Base-by-base conservation (phyloP, 1,139 yeast genomes). In the Spathaspora sp. region DNA sequence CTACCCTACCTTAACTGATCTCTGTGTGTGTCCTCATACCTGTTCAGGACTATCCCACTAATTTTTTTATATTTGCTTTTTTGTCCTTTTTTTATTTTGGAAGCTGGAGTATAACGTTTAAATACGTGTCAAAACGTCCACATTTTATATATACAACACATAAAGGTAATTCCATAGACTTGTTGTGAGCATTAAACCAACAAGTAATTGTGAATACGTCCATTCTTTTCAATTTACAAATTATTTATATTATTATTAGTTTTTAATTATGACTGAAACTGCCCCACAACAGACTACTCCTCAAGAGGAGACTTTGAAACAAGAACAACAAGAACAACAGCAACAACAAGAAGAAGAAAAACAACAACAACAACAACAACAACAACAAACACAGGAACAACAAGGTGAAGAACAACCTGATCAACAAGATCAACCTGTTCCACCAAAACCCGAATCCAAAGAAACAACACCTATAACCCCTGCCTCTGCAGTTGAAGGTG, bases 401-500 rank as follows among this genome's bases (percentile, higher is more conserved):
- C 61, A 51, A 33, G 58, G 57, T 43, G 56, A 64, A 17, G 60
- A 9, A 13, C 37, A n/a, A 17, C 26, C 36, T 26, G 25, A 39
- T 7, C 42, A 39, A 17, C 36, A 26, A 27, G 25, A 31, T 2
- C 39, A 34, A 24, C 43, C 34, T 23, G 27, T 20, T 4, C 43
- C 41, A 16, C 37, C 42, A 6, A 38, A 43, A 11, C 34, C 43
- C 37, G 47, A 39, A 11, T 33, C 52, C n/a, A 63, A 68, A 10
- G 38, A 34, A 13, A 29, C 34, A 27, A 37, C 43, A 4, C 16
- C 29, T 37, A 31, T 41, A 20, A 43, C 48, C 9, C 84, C 87
- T 1, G 95, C 93, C 16, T 74, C 81, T 55, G 95, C 95, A 20
- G 68, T 80, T 17, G 82, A 82, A 48, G 96, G 96, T 44, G 96